These are phyloP conservation scores for Saturnispora halmiae DNA, from an alignment of 805 yeast species.

Conservation along the genomic window DNA sequence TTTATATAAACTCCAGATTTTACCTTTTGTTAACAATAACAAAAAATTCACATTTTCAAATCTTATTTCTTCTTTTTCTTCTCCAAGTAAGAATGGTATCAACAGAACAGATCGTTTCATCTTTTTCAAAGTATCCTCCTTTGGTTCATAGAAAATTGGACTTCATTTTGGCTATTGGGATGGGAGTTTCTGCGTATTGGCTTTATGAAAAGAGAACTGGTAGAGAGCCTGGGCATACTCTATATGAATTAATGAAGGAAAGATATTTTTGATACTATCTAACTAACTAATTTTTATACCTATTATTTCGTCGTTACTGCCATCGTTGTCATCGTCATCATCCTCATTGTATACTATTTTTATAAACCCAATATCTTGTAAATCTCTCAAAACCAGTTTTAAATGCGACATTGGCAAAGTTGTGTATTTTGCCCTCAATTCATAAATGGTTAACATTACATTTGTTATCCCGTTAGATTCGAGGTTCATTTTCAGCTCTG, in stretches of 20 bases:
- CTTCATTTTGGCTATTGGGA: constrained; percentile 52
- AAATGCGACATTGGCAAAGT: constrained; percentile 11
- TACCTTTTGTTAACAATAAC: background rate
- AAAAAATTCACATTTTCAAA: too few relatives aligned
- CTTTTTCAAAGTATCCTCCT: constrained; percentile 9
- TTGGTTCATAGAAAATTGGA: constrained; percentile 38
- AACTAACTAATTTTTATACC: constrained; percentile 8
- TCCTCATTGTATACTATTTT: constrained; percentile 4
- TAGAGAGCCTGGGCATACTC: constrained; percentile 49
- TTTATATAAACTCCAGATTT: too few relatives aligned
- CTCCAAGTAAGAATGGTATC: too few relatives aligned
- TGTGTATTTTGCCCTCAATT: constrained; percentile 15
- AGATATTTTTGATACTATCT: constrained; percentile 10
- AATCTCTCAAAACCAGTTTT: constrained; percentile 39
- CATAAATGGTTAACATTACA: constrained; percentile 8
- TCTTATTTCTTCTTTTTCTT: too few relatives aligned
- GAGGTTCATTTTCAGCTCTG: background rate
- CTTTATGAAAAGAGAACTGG: constrained; percentile 51
- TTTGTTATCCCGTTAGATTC: constrained; percentile 2
- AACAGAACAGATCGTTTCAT: background rate
- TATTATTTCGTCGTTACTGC: constrained; percentile 2
- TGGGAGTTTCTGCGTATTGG: constrained; percentile 58
- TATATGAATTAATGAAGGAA: constrained; percentile 38
- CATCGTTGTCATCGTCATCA: too few relatives aligned
- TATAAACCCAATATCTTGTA: constrained; percentile 20